These are phyloP conservation scores for Trifolium fragiferum DNA, from an alignment of 306 rosid species.

Conservation along the genomic window DNA sequence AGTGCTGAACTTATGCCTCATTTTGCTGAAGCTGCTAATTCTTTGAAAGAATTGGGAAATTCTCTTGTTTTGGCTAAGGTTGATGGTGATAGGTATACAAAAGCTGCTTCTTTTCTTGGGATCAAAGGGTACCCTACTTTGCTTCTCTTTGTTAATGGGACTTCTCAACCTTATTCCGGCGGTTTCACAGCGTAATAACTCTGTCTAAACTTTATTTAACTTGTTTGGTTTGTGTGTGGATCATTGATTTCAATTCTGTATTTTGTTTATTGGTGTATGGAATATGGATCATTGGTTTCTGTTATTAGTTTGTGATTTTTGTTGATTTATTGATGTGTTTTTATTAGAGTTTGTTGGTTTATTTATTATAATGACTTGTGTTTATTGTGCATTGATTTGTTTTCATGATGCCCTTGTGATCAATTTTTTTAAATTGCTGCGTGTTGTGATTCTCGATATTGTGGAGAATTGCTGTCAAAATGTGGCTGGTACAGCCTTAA, in stretches of 20 bases:
- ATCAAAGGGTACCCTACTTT: conserved; percentile 89
- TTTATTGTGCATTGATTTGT: conserved; percentile 8
- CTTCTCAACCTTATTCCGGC: conserved; percentile 79
- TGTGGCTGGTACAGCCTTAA: neutral
- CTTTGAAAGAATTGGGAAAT: conserved; percentile 66
- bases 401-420: conserved; percentile 8
- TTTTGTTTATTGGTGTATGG: neutral
- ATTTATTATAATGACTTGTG: neutral
- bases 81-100: conserved; percentile 81
- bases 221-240: neutral
- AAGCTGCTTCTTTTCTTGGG: conserved; percentile 75
- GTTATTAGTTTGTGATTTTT: conserved; percentile 37
- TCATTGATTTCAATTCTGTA: neutral
- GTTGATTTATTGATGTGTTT: neutral
- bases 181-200: conserved; percentile 64
- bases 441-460: neutral
- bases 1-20: conserved; percentile 98
- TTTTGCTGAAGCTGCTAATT: conserved; percentile 91
- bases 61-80: conserved; percentile 85
- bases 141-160: conserved; percentile 86
- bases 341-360: neutral
- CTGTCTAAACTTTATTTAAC: neutral
- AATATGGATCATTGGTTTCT: neutral
- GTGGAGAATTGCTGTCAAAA: neutral
- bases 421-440: neutral